phyloP scores from a whole-genome alignment of 2,329 filamentous ascomycete species.

The Byssochlamys sp. region DNA sequence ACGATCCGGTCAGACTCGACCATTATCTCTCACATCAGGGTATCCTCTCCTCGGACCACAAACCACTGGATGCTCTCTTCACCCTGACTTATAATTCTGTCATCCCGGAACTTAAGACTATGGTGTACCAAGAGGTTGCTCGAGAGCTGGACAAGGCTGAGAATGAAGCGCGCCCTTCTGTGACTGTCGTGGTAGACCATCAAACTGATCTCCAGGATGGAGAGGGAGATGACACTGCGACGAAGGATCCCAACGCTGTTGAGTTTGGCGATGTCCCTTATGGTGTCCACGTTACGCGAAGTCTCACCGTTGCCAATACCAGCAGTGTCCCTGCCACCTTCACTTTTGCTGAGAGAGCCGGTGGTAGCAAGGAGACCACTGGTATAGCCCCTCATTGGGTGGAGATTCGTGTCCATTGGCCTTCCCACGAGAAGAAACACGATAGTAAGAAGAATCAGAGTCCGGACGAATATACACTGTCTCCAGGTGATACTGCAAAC shows the following conservation, averaged over 20 bases:
- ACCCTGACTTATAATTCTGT: constrained; percentile 77
- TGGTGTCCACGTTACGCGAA: constrained; percentile 54
- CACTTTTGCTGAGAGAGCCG: constrained; percentile 65
- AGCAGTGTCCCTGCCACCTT: constrained; percentile 71
- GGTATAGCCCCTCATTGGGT: constrained; percentile 57
- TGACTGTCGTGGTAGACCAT: constrained; percentile 72
- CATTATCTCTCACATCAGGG: constrained; percentile 82
- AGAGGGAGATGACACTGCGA: constrained; percentile 21
- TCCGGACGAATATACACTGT: constrained; percentile 53
- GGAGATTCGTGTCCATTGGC: constrained; percentile 52
- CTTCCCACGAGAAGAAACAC: constrained; percentile 30
- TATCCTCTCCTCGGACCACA: constrained; percentile 88
- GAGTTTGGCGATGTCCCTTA: constrained; percentile 71
- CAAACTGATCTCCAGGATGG: constrained; percentile 29
- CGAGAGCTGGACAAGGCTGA: constrained; percentile 80
- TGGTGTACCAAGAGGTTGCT: constrained; percentile 75
- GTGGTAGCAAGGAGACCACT: constrained; percentile 34
- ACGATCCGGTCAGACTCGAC: constrained; percentile 47
- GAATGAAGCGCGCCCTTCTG: constrained; percentile 74
- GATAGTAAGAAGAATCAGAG: constrained; percentile 17
- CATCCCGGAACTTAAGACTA: constrained; percentile 71
- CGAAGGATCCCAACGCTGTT: constrained; percentile 46
- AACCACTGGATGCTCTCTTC: constrained; percentile 77
- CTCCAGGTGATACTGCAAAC: constrained; percentile 73
- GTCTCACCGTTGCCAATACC: constrained; percentile 83